A percentile compares a stretch with the other conserved stretches of the same genome.
These are phyloP conservation scores for Stachybotrys elegans DNA, from an alignment of 2,329 filamentous ascomycete genomes.

Conservation along the genomic window DNA sequence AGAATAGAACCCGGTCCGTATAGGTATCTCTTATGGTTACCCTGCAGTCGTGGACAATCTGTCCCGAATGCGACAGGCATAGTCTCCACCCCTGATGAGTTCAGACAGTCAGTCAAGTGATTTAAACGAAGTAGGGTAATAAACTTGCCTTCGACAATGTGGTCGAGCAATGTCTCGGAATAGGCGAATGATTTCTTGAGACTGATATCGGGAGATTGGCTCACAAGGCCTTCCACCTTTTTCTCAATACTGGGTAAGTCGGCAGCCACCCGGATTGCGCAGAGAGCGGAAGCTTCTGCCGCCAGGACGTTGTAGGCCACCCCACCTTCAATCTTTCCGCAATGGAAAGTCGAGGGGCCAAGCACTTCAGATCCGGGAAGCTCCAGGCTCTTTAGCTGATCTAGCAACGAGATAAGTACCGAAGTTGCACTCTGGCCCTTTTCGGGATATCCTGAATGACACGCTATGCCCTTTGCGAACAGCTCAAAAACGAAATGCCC, in stretches of 20 bases:
- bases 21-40: constrained; percentile 11
- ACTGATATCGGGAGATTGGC: constrained; percentile 6
- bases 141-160: constrained; percentile 8
- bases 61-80: constrained; percentile 13
- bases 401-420: constrained; percentile 8
- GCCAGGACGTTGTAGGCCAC: constrained; percentile 11
- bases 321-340: constrained; percentile 11
- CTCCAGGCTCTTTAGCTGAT: constrained; percentile 14
- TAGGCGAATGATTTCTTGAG: constrained; percentile 10
- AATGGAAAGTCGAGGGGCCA: constrained; percentile 10
- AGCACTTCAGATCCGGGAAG: constrained; percentile 7
- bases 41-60: constrained; percentile 11
- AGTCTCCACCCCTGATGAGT: constrained; percentile 9
- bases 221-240: constrained; percentile 4
- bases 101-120: too few relatives aligned
- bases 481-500: constrained; percentile 57
- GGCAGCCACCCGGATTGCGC: constrained; percentile 8
- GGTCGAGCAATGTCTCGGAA: constrained; percentile 9
- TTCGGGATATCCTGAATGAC: constrained; percentile 15
- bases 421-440: constrained; percentile 11
- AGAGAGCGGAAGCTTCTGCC: constrained; percentile 8
- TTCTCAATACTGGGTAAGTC: constrained; percentile 6
- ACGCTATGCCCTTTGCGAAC: constrained; percentile 56
- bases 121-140: background rate
- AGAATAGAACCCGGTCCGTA: constrained; percentile 15